Conservation (phyloP, 192 early-diverging fungal genomes). For the Podila epicladia region DNA sequence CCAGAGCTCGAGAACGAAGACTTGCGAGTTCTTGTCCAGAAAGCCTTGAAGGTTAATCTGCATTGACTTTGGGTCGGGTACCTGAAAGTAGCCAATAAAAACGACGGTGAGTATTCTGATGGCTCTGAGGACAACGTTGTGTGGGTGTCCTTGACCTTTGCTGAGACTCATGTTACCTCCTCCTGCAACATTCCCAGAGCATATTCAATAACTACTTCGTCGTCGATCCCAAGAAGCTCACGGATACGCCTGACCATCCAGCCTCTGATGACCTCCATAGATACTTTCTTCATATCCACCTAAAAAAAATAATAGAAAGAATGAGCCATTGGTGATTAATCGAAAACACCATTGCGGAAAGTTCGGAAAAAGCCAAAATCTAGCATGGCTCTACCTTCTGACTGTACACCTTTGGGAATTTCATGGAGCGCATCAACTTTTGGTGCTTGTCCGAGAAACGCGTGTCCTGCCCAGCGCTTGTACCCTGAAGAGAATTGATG, state of each 20-base stretch:
- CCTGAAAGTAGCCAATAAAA: slow-evolving; percentile 44
- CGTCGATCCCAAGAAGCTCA: slow-evolving; percentile 88
- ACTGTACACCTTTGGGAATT: slow-evolving; percentile 81
- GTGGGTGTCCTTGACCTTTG: not conserved
- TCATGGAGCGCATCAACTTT: slow-evolving; percentile 81
- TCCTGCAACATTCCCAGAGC: slow-evolving; percentile 86
- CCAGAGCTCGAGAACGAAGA: slow-evolving; percentile 93
- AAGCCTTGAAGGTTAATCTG: slow-evolving; percentile 98
- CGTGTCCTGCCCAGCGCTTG: slow-evolving; percentile 80
- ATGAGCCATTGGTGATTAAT: not conserved
- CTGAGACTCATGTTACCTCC: slow-evolving; percentile 8
- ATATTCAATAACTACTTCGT: slow-evolving; percentile 93
- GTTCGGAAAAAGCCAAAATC: not conserved
- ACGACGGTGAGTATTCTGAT: not conserved
- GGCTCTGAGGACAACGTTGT: not conserved
- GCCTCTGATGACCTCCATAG: slow-evolving; percentile 83
- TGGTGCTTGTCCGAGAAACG: slow-evolving; percentile 86
- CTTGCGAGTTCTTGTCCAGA: slow-evolving; percentile 80
- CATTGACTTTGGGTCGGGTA: slow-evolving; percentile 87
- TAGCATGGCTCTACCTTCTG: slow-evolving; percentile 67
- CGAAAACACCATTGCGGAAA: not conserved
- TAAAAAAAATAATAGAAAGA: slow-evolving; percentile 25
- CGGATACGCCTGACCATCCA: slow-evolving; percentile 85
- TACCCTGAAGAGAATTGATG: slow-evolving; percentile 58
- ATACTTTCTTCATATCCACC: slow-evolving; percentile 82